phyloP scores from a whole-genome alignment of 1,139 yeast species.

The Hyphopichia fennica region DNA sequence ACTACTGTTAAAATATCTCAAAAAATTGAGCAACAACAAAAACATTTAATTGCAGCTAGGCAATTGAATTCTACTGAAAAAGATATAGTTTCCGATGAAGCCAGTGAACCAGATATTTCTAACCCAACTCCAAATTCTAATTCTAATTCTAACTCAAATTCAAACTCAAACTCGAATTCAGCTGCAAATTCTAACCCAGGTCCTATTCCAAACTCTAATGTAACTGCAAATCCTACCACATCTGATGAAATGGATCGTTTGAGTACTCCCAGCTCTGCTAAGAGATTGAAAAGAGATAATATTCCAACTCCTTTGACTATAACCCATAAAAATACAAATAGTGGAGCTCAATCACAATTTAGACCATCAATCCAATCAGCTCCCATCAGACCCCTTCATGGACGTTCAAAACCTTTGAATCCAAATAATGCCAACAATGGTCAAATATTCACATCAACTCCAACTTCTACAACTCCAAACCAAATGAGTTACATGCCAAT shows the following conservation, averaged over 20 bases:
- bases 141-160: too few relatives aligned
- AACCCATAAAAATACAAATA: constrained; percentile 9
- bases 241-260: constrained; percentile 19
- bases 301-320: constrained; percentile 47
- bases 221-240: not conserved
- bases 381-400: constrained; percentile 29
- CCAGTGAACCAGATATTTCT: too few relatives aligned
- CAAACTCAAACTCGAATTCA: constrained; percentile 1
- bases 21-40: constrained; percentile 50
- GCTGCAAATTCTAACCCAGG: not conserved
- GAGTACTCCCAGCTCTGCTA: constrained; percentile 24
- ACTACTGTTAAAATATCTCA: constrained; percentile 46
- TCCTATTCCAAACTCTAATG: not conserved
- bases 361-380: constrained; percentile 45
- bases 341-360: constrained; percentile 5
- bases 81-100: not conserved
- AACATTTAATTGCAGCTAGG: constrained; percentile 45
- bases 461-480: not conserved
- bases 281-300: constrained; percentile 44
- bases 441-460: not conserved
- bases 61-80: constrained; percentile 9
- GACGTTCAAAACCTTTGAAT: not conserved
- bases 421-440: not conserved
- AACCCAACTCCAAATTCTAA: not conserved
- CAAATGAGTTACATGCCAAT: not conserved